A percentile compares a stretch with the other conserved stretches of the same genome.
These are phyloP conservation scores for Kwoniella dejecticola DNA, from an alignment of 768 basidiomycete species.

Conservation along the genomic window DNA sequence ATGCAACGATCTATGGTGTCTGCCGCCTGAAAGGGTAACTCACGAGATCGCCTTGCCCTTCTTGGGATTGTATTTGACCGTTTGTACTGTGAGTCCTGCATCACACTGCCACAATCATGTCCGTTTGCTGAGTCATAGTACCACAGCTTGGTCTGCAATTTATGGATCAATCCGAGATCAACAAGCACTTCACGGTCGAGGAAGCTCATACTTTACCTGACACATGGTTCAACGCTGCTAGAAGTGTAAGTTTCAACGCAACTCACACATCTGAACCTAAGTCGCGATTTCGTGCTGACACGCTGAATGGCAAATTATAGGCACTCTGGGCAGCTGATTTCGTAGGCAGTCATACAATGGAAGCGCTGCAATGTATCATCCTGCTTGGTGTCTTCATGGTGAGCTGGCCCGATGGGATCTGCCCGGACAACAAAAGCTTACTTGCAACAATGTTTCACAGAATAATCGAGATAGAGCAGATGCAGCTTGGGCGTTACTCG, in stretches of 20 bases:
- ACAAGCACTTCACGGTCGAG: constrained; percentile 48
- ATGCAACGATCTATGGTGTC: constrained; percentile 55
- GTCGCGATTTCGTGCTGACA: background rate
- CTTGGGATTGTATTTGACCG: constrained; percentile 50
- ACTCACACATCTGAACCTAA: background rate
- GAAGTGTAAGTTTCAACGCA: constrained; percentile 30
- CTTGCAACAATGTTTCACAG: constrained; percentile 20
- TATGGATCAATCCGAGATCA: constrained; percentile 49
- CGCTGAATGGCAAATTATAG: constrained; percentile 8
- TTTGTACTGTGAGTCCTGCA: constrained; percentile 53
- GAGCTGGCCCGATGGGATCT: background rate
- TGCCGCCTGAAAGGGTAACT: constrained; percentile 42
- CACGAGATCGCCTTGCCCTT: constrained; percentile 53
- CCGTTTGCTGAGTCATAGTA: no score
- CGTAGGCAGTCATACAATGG: constrained; percentile 49
- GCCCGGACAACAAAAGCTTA: background rate
- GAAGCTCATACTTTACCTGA: constrained; percentile 49
- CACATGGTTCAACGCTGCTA: constrained; percentile 46
- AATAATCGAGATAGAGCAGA: constrained; percentile 56
- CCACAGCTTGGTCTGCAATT: constrained; percentile 55
- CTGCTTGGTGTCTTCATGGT: constrained; percentile 54
- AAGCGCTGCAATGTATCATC: constrained; percentile 51
- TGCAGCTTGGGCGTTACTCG: constrained; percentile 55
- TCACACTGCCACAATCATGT: no score
- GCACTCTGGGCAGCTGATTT: constrained; percentile 55